phyloP scores from a whole-genome alignment of 352 stramenopile species.

The Lagenidium giganteum region DNA sequence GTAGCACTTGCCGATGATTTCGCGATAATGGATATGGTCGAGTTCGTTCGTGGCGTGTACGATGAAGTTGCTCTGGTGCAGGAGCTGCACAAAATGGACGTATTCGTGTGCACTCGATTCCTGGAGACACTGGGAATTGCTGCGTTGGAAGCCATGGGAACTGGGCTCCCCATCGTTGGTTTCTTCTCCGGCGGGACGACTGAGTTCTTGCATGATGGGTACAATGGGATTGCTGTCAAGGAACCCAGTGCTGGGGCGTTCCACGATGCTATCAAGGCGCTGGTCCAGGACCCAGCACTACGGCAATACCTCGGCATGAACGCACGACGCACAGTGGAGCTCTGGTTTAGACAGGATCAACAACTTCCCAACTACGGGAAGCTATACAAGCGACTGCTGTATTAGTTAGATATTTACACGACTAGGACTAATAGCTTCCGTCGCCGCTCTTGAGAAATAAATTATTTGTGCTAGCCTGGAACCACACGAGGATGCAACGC shows the following conservation, averaged over 20 bases:
- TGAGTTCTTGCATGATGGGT: constrained; percentile 37
- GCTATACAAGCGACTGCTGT: no score
- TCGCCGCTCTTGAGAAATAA: no score
- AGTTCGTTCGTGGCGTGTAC: constrained; percentile 46
- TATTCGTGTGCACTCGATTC: constrained; percentile 35
- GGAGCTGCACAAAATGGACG: constrained; percentile 32
- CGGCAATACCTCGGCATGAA: constrained; percentile 22
- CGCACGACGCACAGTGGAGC: constrained; percentile 28
- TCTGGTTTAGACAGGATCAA: no score
- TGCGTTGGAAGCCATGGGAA: constrained; percentile 54
- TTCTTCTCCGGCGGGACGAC: constrained; percentile 35
- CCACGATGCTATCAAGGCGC: constrained; percentile 18
- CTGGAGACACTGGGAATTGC: constrained; percentile 48
- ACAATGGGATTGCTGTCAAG: constrained; percentile 35
- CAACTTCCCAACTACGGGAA: no score
- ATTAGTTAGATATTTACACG: no score
- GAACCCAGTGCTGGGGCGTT: constrained; percentile 26
- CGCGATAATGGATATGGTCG: constrained; percentile 18
- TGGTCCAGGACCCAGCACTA: constrained; percentile 16
- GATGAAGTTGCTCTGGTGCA: constrained; percentile 22
- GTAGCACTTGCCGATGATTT: constrained; percentile 22
- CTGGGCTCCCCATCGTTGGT: constrained; percentile 37
- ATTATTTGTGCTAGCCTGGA: no score
- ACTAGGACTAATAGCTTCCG: no score
- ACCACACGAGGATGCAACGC: no score